These are phyloP conservation scores for Chlamydomonas sphaeroides DNA, from an alignment of 139 green algal genomes.

Conservation along the genomic window DNA sequence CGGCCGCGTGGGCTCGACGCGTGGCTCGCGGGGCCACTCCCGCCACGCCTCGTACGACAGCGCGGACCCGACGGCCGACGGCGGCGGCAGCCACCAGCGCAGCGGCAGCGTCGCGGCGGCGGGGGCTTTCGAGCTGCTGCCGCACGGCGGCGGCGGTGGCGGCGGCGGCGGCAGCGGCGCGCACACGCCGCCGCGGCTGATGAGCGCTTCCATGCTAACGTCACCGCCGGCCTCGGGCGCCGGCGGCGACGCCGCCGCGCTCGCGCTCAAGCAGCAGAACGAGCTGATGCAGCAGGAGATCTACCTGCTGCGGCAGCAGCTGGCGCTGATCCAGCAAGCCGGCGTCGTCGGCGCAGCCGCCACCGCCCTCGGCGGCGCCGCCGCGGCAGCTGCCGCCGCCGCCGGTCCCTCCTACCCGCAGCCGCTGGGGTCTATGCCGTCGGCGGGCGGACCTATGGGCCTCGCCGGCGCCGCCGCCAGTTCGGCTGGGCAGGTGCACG, in stretches of 20 bases:
- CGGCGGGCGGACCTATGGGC: too few species aligned
- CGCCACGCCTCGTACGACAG: constrained; percentile 28
- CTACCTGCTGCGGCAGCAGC: constrained; percentile 13
- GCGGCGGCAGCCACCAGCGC: background rate
- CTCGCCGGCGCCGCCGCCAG: too few species aligned
- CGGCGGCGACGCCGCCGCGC: background rate
- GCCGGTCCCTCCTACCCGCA: background rate
- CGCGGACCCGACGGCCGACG: background rate
- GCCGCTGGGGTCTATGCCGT: too few species aligned
- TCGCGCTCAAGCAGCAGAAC: constrained; percentile 32
- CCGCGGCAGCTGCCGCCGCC: background rate
- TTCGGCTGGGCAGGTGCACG: too few species aligned
- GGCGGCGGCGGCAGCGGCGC: background rate
- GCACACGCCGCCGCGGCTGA: background rate
- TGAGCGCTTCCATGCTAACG: background rate
- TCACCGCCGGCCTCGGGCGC: background rate
- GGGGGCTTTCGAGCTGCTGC: background rate
- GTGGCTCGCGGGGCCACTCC: constrained; percentile 26
- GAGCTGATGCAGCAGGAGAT: constrained; percentile 12
- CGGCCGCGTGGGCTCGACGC: background rate
- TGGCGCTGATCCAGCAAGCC: constrained; percentile 10
- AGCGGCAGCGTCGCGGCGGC: background rate
- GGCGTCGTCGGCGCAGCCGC: background rate
- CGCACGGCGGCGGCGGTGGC: background rate
- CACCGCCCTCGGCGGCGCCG: background rate